These are phyloP conservation scores for Mortierella sp. DNA, from an alignment of 371 early-diverging fungal species.

Conservation along the genomic window DNA sequence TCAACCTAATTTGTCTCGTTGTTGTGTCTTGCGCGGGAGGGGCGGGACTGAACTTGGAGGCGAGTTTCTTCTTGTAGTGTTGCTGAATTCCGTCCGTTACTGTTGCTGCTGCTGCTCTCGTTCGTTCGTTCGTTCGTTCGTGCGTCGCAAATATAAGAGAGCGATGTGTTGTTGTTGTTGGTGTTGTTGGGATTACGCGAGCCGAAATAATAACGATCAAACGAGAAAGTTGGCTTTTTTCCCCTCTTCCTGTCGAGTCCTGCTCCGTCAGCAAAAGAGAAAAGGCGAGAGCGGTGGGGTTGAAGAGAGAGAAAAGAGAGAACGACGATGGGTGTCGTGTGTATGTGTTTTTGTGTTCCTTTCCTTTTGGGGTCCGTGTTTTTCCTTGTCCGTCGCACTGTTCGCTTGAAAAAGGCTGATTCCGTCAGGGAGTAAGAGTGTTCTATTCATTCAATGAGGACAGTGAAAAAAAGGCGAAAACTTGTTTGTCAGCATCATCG, in stretches of 20 bases:
- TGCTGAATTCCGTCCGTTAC: background rate
- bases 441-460: background rate
- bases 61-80: background rate
- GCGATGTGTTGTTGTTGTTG: background rate
- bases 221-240: background rate
- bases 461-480: background rate
- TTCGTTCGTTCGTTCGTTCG: background rate
- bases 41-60: background rate
- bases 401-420: background rate
- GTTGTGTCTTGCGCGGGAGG: background rate
- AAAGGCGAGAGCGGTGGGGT: background rate
- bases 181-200: background rate
- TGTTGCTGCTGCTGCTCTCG: background rate
- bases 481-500: background rate
- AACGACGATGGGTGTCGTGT: background rate
- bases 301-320: background rate
- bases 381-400: background rate
- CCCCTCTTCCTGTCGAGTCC: background rate
- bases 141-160: background rate
- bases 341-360: background rate
- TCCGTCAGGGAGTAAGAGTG: background rate
- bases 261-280: background rate
- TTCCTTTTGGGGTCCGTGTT: constrained; percentile 1
- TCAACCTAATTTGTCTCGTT: background rate
- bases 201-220: background rate